Conservation (phyloP, 345 rosid species). For the Jatropha curcas region DNA sequence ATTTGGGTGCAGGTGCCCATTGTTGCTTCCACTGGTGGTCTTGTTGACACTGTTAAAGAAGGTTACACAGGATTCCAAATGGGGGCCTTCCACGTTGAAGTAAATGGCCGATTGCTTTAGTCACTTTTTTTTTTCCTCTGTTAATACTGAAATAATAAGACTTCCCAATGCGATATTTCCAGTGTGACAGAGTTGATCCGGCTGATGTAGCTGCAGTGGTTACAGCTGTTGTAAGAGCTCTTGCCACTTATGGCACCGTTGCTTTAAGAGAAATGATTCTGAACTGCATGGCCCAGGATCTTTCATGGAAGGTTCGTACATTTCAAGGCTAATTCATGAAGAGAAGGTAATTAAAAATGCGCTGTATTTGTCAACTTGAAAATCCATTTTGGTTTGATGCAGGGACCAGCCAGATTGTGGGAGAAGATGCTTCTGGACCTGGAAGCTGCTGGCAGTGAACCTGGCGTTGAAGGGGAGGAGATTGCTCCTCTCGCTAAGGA, state of each 20-base stretch:
- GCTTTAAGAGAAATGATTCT: conserved; percentile 70
- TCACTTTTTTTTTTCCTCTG: not conserved
- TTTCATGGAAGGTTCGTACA: conserved; percentile 90
- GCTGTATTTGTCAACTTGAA: too few relatives aligned
- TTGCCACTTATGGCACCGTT: conserved; percentile 54
- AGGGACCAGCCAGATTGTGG: conserved; percentile 86
- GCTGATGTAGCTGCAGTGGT: conserved; percentile 73
- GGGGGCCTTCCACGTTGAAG: conserved; percentile 75
- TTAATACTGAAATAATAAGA: conserved; percentile 1
- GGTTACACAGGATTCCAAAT: conserved; percentile 93
- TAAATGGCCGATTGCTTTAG: conserved; percentile 16
- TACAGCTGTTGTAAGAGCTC: conserved; percentile 55
- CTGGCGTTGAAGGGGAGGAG: conserved; percentile 78
- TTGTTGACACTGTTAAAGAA: conserved; percentile 88
- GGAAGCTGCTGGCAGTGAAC: conserved; percentile 53
- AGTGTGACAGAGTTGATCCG: conserved; percentile 83
- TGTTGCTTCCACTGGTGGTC: conserved; percentile 95
- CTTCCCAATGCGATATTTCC: conserved; percentile 12
- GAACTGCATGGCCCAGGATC: conserved; percentile 88
- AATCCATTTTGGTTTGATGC: conserved; percentile 23
- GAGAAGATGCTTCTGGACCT: conserved; percentile 65
- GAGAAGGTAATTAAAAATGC: too few relatives aligned
- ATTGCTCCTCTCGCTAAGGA: conserved; percentile 82
- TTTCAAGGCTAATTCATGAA: not conserved
- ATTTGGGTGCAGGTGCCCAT: conserved; percentile 57